Base-by-base conservation (phyloP, 2,329 filamentous ascomycete species). In the Aspergillus versicolor region DNA sequence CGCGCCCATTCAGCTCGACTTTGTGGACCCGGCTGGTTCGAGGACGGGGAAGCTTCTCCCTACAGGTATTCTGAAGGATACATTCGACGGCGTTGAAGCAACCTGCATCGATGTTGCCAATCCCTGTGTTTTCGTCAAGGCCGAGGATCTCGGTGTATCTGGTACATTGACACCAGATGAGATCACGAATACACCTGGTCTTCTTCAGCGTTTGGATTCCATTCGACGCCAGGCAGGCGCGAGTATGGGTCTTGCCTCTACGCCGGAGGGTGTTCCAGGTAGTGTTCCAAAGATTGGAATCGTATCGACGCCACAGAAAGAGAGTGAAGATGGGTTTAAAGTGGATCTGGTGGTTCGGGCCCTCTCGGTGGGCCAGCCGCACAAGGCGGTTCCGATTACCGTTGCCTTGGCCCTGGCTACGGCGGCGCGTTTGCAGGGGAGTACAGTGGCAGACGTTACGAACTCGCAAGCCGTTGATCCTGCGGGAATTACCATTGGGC, bases 101-200 rank as follows among this genome's bases (percentile, higher is more conserved):
- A 87, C 84, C 2, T 82, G 86, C 24, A 78, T 88, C 1, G 87
- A 89, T 60, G 84, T 84, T 1, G 82, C 82, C 1, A 88, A 88
- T 62, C 87, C 87, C 0, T 83, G 82, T 46, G 78, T 87, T 13
- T 89, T 89, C 65, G 74, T 89, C 0, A 73, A 74, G 7, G 84
- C 85, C 0, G 65, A 73, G 2, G 81, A 85, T 57, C 65, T 88
- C 1, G 79, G 73, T 0, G 67, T 71, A 1, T 8, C 41, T 1
- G 67, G 67, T 1, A 64, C 66, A 7, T 75, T 87, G 37, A 76
- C 81, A 0, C 85, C 86, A 0, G 76, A 82, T 22, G 75, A 79
- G 27, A 78, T 88, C 43, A 79, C 84, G 19, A 74, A 75, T 2
- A 70, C 81, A 52, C 61, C 71, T 0, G 63, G 63, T 1, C 70